Percentiles rank a stretch among this genome's conserved stretches.
These are phyloP conservation scores for Phlebiopsis flavidoalba DNA, from an alignment of 768 basidiomycete species.

Conservation along the genomic window DNA sequence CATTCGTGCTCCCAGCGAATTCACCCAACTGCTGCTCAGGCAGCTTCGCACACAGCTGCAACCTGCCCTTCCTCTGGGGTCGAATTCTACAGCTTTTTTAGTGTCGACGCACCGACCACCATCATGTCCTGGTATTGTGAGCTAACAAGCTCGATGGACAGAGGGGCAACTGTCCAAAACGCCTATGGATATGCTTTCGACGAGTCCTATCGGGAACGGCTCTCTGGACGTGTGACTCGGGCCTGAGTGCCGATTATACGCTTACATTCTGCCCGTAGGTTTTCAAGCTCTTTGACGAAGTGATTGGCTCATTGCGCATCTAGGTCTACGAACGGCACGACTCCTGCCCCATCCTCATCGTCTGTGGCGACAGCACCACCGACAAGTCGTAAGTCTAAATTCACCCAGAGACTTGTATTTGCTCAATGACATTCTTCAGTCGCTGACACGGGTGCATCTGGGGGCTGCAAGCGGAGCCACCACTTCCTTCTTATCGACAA, in stretches of 20 bases:
- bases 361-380: not conserved
- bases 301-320: not conserved
- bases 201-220: conserved; percentile 40
- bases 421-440: not conserved
- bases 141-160: conserved; percentile 14
- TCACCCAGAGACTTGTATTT: too few species aligned
- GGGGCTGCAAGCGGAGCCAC: not conserved
- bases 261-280: conserved; percentile 40
- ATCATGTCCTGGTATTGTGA: too few species aligned
- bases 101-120: too few species aligned
- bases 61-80: conserved; percentile 52
- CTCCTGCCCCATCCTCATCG: not conserved
- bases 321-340: not conserved
- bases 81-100: conserved; percentile 41
- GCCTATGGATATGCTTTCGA: conserved; percentile 43
- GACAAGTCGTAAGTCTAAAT: not conserved
- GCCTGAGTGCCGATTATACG: conserved; percentile 36
- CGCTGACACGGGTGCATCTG: not conserved
- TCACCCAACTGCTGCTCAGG: conserved; percentile 66
- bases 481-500: not conserved
- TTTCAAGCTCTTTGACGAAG: not conserved
- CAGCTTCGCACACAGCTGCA: conserved; percentile 37
- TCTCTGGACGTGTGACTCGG: conserved; percentile 37
- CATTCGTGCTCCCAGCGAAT: conserved; percentile 29
- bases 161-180: conserved; percentile 38